Conservation (phyloP, 2,329 filamentous ascomycete species). For the Sarocladiaceae sp. region DNA sequence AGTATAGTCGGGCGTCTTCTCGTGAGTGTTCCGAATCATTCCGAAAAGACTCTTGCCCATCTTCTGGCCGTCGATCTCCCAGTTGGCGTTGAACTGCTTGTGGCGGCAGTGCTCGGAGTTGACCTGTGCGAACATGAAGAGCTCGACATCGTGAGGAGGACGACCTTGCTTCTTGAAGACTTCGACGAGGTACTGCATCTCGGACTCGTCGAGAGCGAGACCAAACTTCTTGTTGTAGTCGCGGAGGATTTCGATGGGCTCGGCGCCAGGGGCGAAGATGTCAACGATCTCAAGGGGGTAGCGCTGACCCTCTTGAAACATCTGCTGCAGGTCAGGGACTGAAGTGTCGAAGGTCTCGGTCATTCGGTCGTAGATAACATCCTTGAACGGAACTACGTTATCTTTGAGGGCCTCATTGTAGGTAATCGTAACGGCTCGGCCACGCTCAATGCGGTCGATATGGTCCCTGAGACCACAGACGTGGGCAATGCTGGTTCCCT, state of each 20-base stretch:
- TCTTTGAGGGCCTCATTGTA: slow-evolving; percentile 43
- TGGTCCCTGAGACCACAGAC: slow-evolving; percentile 74
- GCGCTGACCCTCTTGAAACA: slow-evolving; percentile 67
- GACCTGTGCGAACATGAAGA: slow-evolving; percentile 99
- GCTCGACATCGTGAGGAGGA: slow-evolving; percentile 79
- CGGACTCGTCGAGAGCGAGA: slow-evolving; percentile 76
- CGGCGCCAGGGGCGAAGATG: slow-evolving; percentile 58
- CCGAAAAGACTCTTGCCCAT: slow-evolving; percentile 80
- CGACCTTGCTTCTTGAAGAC: slow-evolving; percentile 38
- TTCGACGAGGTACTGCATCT: slow-evolving; percentile 92
- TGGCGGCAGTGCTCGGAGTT: slow-evolving; percentile 87
- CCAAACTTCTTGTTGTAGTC: slow-evolving; percentile 80
- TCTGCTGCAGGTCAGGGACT: slow-evolving; percentile 62
- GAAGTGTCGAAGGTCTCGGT: slow-evolving; percentile 70
- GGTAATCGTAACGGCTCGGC: slow-evolving; percentile 66
- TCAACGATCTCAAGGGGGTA: slow-evolving; percentile 67
- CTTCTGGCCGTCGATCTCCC: slow-evolving; percentile 82
- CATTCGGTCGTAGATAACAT: slow-evolving; percentile 88
- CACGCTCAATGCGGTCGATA: slow-evolving; percentile 77
- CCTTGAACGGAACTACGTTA: slow-evolving; percentile 52
- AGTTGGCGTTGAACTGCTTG: slow-evolving; percentile 95
- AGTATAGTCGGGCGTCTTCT: slow-evolving; percentile 72
- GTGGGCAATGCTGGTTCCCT: slow-evolving; percentile 87
- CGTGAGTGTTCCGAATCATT: slow-evolving; percentile 96
- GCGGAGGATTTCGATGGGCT: slow-evolving; percentile 66